A percentile compares a stretch with the other conserved stretches of the same genome.
Evolutionary conservation across 108 stramenopile species (phyloP).

Genomic region (Conticribra guillardii): DNA sequence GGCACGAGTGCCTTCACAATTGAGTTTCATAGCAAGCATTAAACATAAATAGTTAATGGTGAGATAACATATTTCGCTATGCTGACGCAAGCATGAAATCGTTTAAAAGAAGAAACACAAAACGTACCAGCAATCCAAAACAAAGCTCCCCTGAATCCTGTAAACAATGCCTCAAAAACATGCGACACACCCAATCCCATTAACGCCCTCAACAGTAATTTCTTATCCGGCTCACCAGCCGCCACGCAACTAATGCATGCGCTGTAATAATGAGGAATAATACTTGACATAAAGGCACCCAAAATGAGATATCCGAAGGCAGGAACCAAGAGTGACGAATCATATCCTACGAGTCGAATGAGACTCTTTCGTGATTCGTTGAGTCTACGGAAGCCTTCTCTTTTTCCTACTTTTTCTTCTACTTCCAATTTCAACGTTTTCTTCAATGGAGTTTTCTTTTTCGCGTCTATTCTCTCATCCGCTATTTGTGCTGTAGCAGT

Average conservation of each 20-base stretch:
- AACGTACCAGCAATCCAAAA: constrained; percentile 89
- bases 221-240: constrained; percentile 51
- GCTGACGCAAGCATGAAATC: background rate
- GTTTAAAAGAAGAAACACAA: background rate
- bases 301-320: constrained; percentile 75
- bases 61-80: background rate
- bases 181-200: constrained; percentile 63
- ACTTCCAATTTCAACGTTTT: background rate
- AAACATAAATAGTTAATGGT: constrained; percentile 2
- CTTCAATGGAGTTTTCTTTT: background rate
- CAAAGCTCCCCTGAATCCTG: constrained; percentile 77
- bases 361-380: constrained; percentile 78
- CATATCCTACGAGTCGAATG: constrained; percentile 77
- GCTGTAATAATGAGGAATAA: constrained; percentile 77
- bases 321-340: constrained; percentile 63
- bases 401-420: constrained; percentile 24
- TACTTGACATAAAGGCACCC: constrained; percentile 77
- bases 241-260: constrained; percentile 76
- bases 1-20: constrained; percentile 74
- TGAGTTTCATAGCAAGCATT: too few species aligned
- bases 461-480: background rate
- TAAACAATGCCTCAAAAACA: constrained; percentile 75
- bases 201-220: constrained; percentile 56
- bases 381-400: constrained; percentile 46
- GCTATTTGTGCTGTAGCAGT: background rate